Evolutionary conservation across 2,329 filamentous ascomycete genomes (phyloP).

Genomic region (Stylonectria norvegica): DNA sequence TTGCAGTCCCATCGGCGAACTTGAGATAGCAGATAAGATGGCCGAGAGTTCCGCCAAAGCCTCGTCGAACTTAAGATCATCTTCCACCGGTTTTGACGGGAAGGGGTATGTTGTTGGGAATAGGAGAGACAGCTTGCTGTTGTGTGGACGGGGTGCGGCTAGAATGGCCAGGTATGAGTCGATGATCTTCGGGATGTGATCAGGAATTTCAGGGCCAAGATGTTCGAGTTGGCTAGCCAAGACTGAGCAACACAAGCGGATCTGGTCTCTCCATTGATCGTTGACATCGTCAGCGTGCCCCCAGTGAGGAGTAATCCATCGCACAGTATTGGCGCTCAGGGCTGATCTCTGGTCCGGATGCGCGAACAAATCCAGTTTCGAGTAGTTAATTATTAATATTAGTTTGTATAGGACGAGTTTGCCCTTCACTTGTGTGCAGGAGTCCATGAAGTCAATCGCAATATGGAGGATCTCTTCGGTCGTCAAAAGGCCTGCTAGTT

Average conservation of each 20-base stretch:
- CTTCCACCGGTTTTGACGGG: constrained; percentile 64
- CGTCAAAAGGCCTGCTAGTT: constrained; percentile 71
- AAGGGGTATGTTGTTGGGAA: constrained; percentile 93
- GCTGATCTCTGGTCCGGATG: constrained; percentile 71
- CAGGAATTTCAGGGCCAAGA: constrained; percentile 75
- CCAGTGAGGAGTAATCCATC: constrained; percentile 95
- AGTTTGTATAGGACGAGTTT: constrained; percentile 91
- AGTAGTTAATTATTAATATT: constrained; percentile 88
- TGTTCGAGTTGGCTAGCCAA: constrained; percentile 80
- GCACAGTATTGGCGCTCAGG: constrained; percentile 75
- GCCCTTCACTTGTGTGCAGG: constrained; percentile 81
- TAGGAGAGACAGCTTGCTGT: constrained; percentile 73
- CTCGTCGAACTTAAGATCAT: constrained; percentile 70
- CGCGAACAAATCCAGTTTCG: constrained; percentile 75
- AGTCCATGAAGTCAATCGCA: constrained; percentile 90
- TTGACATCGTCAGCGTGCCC: constrained; percentile 69
- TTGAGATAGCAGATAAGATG: constrained; percentile 77
- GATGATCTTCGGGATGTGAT: constrained; percentile 87
- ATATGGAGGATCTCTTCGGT: constrained; percentile 86
- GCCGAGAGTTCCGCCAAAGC: constrained; percentile 84
- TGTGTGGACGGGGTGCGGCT: constrained; percentile 48
- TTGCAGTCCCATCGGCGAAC: constrained; percentile 66
- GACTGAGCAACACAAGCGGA: constrained; percentile 89
- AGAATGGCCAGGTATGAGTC: constrained; percentile 82
- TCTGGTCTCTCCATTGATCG: constrained; percentile 88